Base-by-base conservation (phyloP, 768 basidiomycete species). In the Hirschioporus abietinus region DNA sequence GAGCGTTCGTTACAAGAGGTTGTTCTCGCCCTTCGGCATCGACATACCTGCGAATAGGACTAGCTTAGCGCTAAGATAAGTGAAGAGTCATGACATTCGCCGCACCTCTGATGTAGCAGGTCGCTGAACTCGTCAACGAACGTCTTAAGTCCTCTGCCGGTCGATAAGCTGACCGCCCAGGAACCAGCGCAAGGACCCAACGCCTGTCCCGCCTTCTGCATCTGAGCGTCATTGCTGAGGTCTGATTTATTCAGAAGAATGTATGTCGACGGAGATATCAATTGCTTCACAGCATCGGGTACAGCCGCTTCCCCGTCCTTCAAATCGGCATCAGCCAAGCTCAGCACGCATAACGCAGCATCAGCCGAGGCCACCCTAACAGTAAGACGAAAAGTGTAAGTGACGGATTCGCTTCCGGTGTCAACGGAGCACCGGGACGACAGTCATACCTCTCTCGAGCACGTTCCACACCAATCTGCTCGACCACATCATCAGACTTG, bases 181-280 rank as follows among this genome's bases (percentile, higher is more conserved):
- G 79, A 75, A 58, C 57, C 60, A 17, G 57, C 26, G 65, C 15
- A 66, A 8, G 1, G 30, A 58, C 52, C 30, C 42, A 57, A 35
- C 7, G 24, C 60, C 60, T 23, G 27, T 64, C 64, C 25, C 1
- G 61, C 52, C 27, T 17, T 24, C 20, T 12, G 26, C 20, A 57
- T 12, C 23, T 64, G 61, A 30, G 30, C 24, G 27, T 34, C 67
- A 42, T n/a, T 15, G 30, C 24, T 17, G 4, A 90, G 76, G 72
- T 96, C 95, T 7, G 77, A 77, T 78, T 96, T 96, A 78, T 96
- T 96, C 70, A 95, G 76, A 7, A 96, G 76, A 63, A 95, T 79
- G 60, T 88, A 79, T 0, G 94, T 94, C 34, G 83, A 72, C 2
- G 81, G 74, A 8, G 78, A 82, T 62, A 93, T 71, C 30, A 90